Evolutionary conservation across 176 grass and related monocot species (phyloP), one percentile per base, ranked within the genome.

Genomic region (Oryza australiensis): DNA sequence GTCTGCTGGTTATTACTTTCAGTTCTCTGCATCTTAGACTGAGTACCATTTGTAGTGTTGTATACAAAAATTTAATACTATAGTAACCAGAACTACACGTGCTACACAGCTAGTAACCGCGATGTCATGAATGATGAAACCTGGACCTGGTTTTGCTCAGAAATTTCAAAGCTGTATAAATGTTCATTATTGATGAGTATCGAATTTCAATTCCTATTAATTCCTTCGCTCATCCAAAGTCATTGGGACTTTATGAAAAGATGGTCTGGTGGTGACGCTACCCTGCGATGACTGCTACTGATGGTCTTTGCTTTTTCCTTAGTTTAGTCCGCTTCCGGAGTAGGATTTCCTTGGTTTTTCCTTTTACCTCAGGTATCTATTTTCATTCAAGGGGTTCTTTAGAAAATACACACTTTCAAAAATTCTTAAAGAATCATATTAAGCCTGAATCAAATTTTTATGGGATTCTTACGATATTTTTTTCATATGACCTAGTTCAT

Each of bases 111-210:
- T 77, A 59, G 14, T 12, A 68, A 70, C 65, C 55, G 76, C 34
- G 11, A 16, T 45, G 34, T 12, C 73, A 84, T 24, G 32, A 32
- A 5, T 40, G 9, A 40, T 2, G 9, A 11, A 62, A 84, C 15
- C 29, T 70, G 26, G 73, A 70, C 46, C 24, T 27, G 13, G 32
- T 70, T 70, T 70, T 42, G 15, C 26, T 62, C 3, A 43, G 35
- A 81, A 81, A 30, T 72, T 81, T 81, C 51, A 81, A 70, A 43
- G 67, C 24, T 42, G 33, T 62, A n/a, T 55, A 59, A 69, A 84
- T 60, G 27, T 68, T 15, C 18, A 55, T 38, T 75, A 55, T 28
- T 75, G 26, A 68, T 27, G 65, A 7, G 12, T 66, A 32, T 9
- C 22, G 12, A 68, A 35, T 33, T 68, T 80, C 78, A 70, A 11